phyloP scores from a whole-genome alignment of 306 rosid genomes.

The Castanospermum australe region DNA sequence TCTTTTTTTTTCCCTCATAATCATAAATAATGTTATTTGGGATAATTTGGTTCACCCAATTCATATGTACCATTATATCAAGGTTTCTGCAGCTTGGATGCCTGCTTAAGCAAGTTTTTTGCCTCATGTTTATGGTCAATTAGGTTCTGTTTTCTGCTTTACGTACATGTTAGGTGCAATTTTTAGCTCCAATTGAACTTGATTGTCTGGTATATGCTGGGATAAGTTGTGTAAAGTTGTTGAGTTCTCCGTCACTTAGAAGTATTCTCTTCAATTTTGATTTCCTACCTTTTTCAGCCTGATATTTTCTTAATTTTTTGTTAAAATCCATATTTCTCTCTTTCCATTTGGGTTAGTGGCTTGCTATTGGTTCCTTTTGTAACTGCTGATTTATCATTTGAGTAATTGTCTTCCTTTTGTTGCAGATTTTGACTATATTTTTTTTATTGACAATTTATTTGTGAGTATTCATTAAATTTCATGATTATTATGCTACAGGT shows the following conservation, averaged over 20 bases:
- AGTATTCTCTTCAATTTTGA: background rate
- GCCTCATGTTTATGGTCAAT: background rate
- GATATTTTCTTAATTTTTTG: background rate
- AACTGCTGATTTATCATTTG: background rate
- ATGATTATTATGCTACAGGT: slow-evolving; percentile 24
- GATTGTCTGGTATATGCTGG: background rate
- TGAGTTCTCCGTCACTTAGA: background rate
- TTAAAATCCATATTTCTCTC: background rate
- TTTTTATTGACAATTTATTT: background rate
- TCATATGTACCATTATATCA: background rate
- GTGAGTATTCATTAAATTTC: background rate
- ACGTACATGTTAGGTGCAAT: no score
- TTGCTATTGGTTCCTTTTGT: background rate
- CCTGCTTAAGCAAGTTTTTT: background rate
- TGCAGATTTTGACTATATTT: background rate
- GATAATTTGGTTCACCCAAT: background rate
- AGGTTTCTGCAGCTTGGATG: background rate
- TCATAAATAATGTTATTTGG: background rate
- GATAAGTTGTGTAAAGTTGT: background rate
- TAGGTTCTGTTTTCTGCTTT: background rate
- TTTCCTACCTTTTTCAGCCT: background rate
- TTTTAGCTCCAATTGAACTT: background rate
- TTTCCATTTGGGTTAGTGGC: no score
- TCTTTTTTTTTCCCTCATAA: background rate
- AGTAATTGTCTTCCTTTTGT: background rate